These are phyloP conservation scores for Beta macrorhiza DNA, from an alignment of 179 eudicot species.

Conservation along the genomic window DNA sequence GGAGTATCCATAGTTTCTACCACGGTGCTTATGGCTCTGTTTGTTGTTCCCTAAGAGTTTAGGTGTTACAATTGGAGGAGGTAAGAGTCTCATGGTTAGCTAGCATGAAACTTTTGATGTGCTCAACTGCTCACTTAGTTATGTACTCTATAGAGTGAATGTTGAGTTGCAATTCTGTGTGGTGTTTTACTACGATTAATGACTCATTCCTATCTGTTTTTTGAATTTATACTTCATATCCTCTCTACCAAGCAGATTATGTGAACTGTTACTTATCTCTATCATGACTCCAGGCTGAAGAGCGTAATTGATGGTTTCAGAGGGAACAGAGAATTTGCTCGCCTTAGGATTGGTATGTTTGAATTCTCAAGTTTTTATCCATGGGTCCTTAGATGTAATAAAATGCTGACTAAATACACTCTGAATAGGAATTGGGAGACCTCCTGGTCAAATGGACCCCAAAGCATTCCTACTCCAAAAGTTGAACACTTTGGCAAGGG, in stretches of 20 bases:
- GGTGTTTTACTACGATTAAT: neutral
- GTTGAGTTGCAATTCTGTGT: neutral
- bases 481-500: conserved; percentile 71
- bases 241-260: neutral
- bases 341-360: conserved; percentile 80
- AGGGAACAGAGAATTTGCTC: conserved; percentile 70
- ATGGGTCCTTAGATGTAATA: conserved; percentile 7
- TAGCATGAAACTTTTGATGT: neutral
- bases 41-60: neutral
- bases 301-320: conserved; percentile 79
- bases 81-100: neutral
- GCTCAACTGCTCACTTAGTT: neutral
- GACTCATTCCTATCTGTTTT: neutral
- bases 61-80: neutral
- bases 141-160: neutral
- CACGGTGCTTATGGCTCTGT: neutral
- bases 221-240: neutral
- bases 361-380: conserved; percentile 13
- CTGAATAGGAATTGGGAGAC: conserved; percentile 69
- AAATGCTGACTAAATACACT: conserved; percentile 13
- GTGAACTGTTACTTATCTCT: conserved; percentile 6
- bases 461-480: conserved; percentile 92
- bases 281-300: conserved; percentile 52
- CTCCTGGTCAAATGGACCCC: conserved; percentile 98
- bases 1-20: no score